Percentiles rank a stretch among this genome's conserved stretches.
Evolutionary conservation across 1,139 yeast genomes (phyloP).

Genomic region (Candida sp.): DNA sequence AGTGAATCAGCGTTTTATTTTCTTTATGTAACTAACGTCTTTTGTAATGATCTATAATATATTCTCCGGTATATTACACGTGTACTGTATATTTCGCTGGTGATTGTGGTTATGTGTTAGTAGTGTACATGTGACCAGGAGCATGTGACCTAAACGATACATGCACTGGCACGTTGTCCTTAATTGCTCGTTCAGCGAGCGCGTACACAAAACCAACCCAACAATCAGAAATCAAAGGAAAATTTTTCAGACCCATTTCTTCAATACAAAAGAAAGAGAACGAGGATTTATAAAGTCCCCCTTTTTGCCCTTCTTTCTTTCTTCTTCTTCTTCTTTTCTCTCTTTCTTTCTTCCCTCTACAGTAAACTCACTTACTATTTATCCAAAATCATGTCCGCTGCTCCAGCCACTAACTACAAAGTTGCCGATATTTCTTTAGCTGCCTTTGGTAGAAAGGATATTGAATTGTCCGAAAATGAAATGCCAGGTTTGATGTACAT

Average conservation of each 20-base stretch:
- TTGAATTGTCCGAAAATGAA: constrained; percentile 98
- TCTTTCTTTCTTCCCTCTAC: not conserved
- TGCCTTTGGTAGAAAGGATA: constrained; percentile 99
- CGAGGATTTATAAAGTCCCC: not conserved
- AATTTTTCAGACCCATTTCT: not conserved
- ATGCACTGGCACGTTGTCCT: not conserved
- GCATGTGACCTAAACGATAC: constrained; percentile 6
- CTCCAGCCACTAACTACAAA: constrained; percentile 69
- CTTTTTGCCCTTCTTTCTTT: not conserved
- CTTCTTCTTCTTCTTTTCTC: not conserved
- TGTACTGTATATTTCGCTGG: not conserved
- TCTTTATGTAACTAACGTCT: not conserved
- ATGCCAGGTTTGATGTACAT: constrained; percentile 99
- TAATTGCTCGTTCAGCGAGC: not conserved
- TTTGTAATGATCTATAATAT: not conserved
- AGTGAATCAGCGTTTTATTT: not conserved
- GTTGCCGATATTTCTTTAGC: constrained; percentile 99
- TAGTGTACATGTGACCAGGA: not conserved
- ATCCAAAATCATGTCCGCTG: constrained; percentile 23
- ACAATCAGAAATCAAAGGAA: not conserved
- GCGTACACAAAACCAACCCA: not conserved
- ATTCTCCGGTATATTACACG: not conserved
- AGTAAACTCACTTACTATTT: not conserved
- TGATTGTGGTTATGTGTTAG: not conserved
- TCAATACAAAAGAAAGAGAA: not conserved